Evolutionary conservation across 108 stramenopile genomes (phyloP), one percentile per base, ranked within the genome.

Genomic region (Fistulifera pelliculosa): DNA sequence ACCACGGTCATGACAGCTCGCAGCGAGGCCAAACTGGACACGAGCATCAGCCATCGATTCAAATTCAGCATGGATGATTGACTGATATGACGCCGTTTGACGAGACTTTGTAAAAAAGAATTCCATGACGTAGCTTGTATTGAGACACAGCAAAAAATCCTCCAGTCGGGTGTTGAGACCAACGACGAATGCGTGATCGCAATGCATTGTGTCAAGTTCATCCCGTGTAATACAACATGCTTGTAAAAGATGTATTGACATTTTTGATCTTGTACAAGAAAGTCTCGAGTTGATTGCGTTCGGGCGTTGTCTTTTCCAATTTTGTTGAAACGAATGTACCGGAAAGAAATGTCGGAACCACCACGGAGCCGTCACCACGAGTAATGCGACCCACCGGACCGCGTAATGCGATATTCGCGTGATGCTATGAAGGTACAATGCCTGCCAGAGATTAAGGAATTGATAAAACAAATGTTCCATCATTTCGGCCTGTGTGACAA

Each of bases 391-490:
- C 24, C 56, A 67, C 16, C 49, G 51, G 18, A 18, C 15, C 7
- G n/a, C n/a, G 31, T 60, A 15, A 6, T 62, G 38, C 24, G 12
- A 18, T 17, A 16, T 13, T 7, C 47, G 58, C 16, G 58, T 40
- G 24, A 79, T 47, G 2, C 48, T 4, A 43, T 91, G 81, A 10
- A 91, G 62, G 55, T 71, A 87, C 2, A 85, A 0, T 0, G 79
- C 70, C 61, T 93, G 90, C 16, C 45, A 28, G 0, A 93, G 52
- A 62, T 93, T 93, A 54, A 93, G 60, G 3, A 18, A 61, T 62
- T 93, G 90, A 58, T 93, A 93, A 60, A 88, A 88, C 15, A 70
- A 63, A 66, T 93, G 90, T 52, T 93, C 90, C 3, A 93, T 60
- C 90, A 93, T 93, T 69, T 93, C 90, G 11, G 62, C 47, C 31